These are phyloP conservation scores for Ilex asprella DNA, from an alignment of 257 asterid species.

Conservation along the genomic window DNA sequence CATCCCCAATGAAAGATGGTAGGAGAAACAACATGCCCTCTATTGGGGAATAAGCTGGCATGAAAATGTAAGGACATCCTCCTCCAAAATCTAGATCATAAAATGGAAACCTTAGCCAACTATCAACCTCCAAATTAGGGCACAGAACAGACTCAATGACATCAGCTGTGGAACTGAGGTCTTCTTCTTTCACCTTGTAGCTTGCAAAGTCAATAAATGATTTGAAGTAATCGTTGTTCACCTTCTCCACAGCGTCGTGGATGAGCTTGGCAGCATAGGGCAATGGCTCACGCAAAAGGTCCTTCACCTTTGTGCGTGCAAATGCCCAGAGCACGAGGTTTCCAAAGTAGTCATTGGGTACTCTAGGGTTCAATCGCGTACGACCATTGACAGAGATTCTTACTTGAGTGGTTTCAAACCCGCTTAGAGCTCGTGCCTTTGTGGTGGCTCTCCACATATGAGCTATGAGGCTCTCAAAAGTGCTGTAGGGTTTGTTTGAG, in stretches of 20 bases:
- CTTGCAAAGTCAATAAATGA: too few species aligned
- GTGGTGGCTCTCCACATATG: constrained; percentile 76
- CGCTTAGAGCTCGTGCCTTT: constrained; percentile 54
- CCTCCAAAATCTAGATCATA: constrained; percentile 44
- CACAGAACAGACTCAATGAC: constrained; percentile 46
- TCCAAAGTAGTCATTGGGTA: constrained; percentile 10
- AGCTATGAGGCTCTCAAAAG: constrained; percentile 73
- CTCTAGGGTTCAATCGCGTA: constrained; percentile 39
- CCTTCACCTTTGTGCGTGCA: too few species aligned
- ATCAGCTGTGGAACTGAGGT: constrained; percentile 54
- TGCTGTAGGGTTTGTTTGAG: constrained; percentile 48
- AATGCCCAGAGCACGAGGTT: too few species aligned
- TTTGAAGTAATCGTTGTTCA: background rate
- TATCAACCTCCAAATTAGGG: constrained; percentile 35
- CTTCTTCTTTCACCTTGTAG: constrained; percentile 21
- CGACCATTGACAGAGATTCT: constrained; percentile 75
- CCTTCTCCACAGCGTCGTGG: constrained; percentile 50
- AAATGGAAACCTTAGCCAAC: constrained; percentile 25
- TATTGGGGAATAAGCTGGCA: constrained; percentile 67
- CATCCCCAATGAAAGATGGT: constrained; percentile 59
- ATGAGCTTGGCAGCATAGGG: constrained; percentile 49
- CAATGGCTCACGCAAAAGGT: constrained; percentile 26
- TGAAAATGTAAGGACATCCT: constrained; percentile 57
- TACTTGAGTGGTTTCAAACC: constrained; percentile 47
- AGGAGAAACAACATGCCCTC: constrained; percentile 67